Evolutionary conservation across 208 protist species (phyloP).

Genomic region (Wallacemonas sp.): DNA sequence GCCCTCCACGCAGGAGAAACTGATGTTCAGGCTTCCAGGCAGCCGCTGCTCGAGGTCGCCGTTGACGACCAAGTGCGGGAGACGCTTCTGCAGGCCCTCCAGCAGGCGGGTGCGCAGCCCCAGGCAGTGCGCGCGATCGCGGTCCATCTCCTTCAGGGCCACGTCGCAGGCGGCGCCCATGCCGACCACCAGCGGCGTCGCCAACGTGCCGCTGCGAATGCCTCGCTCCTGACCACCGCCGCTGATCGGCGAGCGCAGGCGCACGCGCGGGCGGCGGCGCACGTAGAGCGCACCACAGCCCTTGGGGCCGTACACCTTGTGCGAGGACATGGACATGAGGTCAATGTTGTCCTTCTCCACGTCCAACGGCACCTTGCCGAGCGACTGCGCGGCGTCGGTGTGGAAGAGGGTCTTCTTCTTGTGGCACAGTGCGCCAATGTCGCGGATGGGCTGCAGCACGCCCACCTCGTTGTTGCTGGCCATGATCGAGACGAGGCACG

Average conservation of each 20-base stretch:
- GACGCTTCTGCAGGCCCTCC: slow-evolving; percentile 76
- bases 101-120: slow-evolving; percentile 86
- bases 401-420: slow-evolving; percentile 97
- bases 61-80: slow-evolving; percentile 94
- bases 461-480: slow-evolving; percentile 99
- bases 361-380: slow-evolving; percentile 98
- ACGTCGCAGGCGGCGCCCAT: slow-evolving; percentile 94
- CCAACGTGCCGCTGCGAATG: slow-evolving; percentile 95
- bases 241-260: slow-evolving; percentile 96
- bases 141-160: slow-evolving; percentile 94
- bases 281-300: slow-evolving; percentile 92
- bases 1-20: slow-evolving; percentile 99
- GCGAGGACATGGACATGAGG: slow-evolving; percentile 97
- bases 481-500: slow-evolving; percentile 98
- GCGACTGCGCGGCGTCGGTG: slow-evolving; percentile 96
- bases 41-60: slow-evolving; percentile 93
- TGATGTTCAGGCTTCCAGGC: slow-evolving; percentile 98
- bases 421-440: slow-evolving; percentile 97
- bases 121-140: slow-evolving; percentile 87
- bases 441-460: slow-evolving; percentile 96
- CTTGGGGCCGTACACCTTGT: slow-evolving; percentile 99
- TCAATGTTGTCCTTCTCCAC: slow-evolving; percentile 98
- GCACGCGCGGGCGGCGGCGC: slow-evolving; percentile 94
- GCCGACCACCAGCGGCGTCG: slow-evolving; percentile 93
- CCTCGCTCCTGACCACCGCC: slow-evolving; percentile 99